Percentiles rank a stretch among this genome's conserved stretches.
Conservation (phyloP, 176 grass and related monocot genomes). For the Carex pumila region DNA sequence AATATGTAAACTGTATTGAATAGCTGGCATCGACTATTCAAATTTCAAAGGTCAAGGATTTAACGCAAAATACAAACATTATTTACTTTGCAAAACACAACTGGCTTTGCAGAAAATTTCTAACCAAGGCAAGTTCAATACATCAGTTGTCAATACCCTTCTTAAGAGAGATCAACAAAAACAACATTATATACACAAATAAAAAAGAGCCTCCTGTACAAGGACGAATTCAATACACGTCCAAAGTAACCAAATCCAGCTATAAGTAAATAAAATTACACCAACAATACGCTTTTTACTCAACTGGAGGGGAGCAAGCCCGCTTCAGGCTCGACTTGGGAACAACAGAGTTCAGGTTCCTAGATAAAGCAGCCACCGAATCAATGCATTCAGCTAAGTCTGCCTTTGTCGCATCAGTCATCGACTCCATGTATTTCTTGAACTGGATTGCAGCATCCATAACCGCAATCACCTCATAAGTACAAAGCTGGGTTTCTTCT, state of each 20-base stretch:
- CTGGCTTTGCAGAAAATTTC: background rate
- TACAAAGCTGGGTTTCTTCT: slow-evolving; percentile 41
- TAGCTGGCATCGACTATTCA: background rate
- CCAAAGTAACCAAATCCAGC: background rate
- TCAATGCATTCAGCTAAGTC: slow-evolving; percentile 55
- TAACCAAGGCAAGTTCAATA: background rate
- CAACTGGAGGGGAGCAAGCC: background rate
- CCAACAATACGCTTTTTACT: background rate
- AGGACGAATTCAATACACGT: background rate
- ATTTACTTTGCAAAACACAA: background rate
- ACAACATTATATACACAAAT: background rate
- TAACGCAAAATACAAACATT: background rate
- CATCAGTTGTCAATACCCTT: background rate
- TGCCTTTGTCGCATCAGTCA: slow-evolving; percentile 24
- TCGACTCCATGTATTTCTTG: slow-evolving; percentile 56
- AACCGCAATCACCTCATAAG: slow-evolving; percentile 37
- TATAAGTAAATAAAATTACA: background rate
- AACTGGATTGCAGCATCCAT: slow-evolving; percentile 42
- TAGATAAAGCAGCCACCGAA: slow-evolving; percentile 34
- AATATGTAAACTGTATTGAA: background rate
- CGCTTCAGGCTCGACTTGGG: slow-evolving; percentile 16
- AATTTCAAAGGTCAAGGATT: background rate
- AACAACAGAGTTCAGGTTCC: slow-evolving; percentile 16
- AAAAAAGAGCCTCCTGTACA: background rate
- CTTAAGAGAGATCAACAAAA: background rate